phyloP scores from a whole-genome alignment of 2,329 filamentous ascomycete genomes.

The Thelonectria discophora region DNA sequence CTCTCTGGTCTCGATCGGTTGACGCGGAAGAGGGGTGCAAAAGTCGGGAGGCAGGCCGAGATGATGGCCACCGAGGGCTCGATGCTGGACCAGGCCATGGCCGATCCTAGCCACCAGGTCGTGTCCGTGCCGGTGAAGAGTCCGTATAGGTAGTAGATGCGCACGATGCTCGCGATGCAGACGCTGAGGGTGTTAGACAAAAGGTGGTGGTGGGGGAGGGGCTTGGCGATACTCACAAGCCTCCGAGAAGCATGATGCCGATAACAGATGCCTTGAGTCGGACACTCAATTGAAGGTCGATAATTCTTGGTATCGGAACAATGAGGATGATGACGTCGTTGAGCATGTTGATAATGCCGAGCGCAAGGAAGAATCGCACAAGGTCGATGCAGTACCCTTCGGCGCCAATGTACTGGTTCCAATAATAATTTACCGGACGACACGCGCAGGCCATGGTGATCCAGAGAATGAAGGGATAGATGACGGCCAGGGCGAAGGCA shows the following conservation, averaged over 20 bases:
- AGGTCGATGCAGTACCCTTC: conserved; percentile 25
- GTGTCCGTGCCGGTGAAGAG: conserved; percentile 16
- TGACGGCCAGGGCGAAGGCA: conserved; percentile 2
- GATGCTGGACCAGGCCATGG: conserved; percentile 27
- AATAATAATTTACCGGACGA: conserved; percentile 21
- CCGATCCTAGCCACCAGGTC: conserved; percentile 24
- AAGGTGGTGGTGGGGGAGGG: no score
- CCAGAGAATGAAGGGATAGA: conserved; percentile 15
- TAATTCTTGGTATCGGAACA: conserved; percentile 26
- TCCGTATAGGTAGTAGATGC: conserved; percentile 25
- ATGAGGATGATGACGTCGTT: conserved; percentile 26
- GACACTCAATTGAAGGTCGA: conserved; percentile 19
- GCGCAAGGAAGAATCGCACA: conserved; percentile 10
- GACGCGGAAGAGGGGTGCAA: conserved; percentile 25
- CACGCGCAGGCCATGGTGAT: conserved; percentile 22
- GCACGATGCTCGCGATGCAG: conserved; percentile 25
- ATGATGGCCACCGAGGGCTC: conserved; percentile 28
- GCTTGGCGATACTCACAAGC: conserved; percentile 20
- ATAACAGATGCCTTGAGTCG: conserved; percentile 19
- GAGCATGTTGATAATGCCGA: conserved; percentile 24
- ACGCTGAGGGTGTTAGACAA: conserved; percentile 13
- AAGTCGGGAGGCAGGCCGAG: conserved; percentile 29
- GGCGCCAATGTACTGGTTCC: conserved; percentile 22
- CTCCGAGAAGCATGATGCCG: conserved; percentile 27
- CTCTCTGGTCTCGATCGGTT: neutral